Base-by-base conservation (phyloP, 176 grass and related monocot genomes). In the Eleusine indica region DNA sequence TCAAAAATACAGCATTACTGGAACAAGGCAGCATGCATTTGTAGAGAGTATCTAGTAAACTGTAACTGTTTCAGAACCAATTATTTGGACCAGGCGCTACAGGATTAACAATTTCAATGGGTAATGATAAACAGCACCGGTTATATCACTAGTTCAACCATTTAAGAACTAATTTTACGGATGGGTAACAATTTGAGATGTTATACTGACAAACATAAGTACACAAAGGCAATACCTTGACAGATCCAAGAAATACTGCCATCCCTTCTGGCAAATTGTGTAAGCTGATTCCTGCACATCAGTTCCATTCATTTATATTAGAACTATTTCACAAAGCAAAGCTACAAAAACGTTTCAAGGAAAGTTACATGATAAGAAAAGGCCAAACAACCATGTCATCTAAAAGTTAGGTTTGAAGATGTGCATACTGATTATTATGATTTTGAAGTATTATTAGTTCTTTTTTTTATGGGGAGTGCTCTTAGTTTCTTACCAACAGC, bases 251-350 rank as follows among this genome's bases (percentile, higher is more conserved):
- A 93, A 98, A 98, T 62, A 93, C 89, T 10, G 91, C 93, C 93
- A 98, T 98, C 21, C 96, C 96, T 80, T 98, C 93, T 56, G 96
- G 96, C 78, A 98, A 85, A 79, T 98, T 95, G 65, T 98, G 96
- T 83, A 98, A 91, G 85, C 87, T 85, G 56, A 98, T 93, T 76
- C 96, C 93, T 98, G 86, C 65, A 85, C 61, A 89, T 82, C 51
- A 69, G 79, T 86, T 83, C 41, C 85, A 83, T 1, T 35, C 61
- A 81, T 21, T 77, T 62, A 81, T 79, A 78, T 46, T 6, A 39
- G 38, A 79, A 70, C 41, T 66, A 51, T 1, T 41, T 77, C 73
- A 82, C 49, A 1, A 75, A 84, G 70, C 64, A 81, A 81, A 56
- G 0, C 28, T 17, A 21, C 51, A 18, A 39, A 76, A 44, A 54